Evolutionary conservation across 305 asterid species (phyloP).

Genomic region (Withania somnifera): DNA sequence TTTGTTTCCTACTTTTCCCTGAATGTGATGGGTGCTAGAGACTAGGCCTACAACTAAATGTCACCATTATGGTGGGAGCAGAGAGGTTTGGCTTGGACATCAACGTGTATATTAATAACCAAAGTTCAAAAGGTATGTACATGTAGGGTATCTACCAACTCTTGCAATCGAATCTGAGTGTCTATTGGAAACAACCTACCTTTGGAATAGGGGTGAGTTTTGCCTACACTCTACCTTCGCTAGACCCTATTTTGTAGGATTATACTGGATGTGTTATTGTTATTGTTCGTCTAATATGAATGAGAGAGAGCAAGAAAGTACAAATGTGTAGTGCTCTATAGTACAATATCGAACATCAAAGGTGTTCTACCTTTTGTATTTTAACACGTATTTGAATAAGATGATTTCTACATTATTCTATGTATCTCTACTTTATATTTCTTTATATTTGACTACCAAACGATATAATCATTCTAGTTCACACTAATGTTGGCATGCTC

Average conservation of each 20-base stretch:
- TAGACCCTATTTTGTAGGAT: too few species aligned
- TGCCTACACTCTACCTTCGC: too few species aligned
- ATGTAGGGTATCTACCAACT: neutral
- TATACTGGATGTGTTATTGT: too few species aligned
- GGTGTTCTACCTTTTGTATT: neutral
- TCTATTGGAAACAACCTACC: too few species aligned
- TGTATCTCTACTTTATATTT: neutral
- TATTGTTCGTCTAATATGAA: too few species aligned
- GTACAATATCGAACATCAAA: neutral
- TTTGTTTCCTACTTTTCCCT: neutral
- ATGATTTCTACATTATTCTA: neutral
- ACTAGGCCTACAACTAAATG: neutral
- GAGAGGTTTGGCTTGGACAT: neutral
- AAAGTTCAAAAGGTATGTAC: too few species aligned
- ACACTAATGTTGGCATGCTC: neutral
- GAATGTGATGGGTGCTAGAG: neutral
- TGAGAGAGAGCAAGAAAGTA: neutral
- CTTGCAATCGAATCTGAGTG: neutral
- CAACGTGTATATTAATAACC: neutral
- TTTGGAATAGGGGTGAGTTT: too few species aligned
- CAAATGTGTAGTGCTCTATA: neutral
- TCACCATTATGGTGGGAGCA: neutral
- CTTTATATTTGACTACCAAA: neutral
- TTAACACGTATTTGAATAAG: neutral
- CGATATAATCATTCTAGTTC: neutral